Percentiles rank a stretch among this genome's conserved stretches.
Evolutionary conservation across 768 basidiomycete species (phyloP).

Genomic region (Mycena galopus): DNA sequence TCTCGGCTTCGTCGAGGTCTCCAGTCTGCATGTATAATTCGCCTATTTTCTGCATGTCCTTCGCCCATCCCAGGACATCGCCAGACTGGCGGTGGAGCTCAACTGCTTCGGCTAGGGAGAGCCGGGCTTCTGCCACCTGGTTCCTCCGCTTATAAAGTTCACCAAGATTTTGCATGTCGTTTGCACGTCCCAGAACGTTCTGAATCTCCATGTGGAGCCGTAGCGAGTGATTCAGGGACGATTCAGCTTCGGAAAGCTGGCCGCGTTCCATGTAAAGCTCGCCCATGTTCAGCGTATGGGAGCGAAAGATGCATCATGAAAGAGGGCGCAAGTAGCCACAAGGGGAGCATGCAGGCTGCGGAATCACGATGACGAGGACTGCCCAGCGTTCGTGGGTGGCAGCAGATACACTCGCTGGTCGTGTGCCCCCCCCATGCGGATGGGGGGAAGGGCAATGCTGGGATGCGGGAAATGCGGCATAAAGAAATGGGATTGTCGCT

Average conservation of each 20-base stretch:
- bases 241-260: conserved; percentile 36
- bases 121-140: conserved; percentile 32
- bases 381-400: too few relatives aligned
- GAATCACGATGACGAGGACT: too few relatives aligned
- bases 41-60: conserved; percentile 32
- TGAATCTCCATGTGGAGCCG: conserved; percentile 35
- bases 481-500: too few relatives aligned
- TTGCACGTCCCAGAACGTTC: conserved; percentile 34
- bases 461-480: too few relatives aligned
- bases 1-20: conserved; percentile 20
- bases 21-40: conserved; percentile 16
- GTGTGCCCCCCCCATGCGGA: too few relatives aligned
- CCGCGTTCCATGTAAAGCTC: conserved; percentile 32
- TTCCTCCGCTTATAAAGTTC: conserved; percentile 27
- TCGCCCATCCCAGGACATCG: conserved; percentile 28
- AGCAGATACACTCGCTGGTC: too few relatives aligned
- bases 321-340: too few relatives aligned
- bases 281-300: conserved; percentile 29
- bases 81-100: conserved; percentile 36
- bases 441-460: too few relatives aligned
- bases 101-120: conserved; percentile 31
- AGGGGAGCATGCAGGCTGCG: too few relatives aligned
- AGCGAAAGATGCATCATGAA: too few relatives aligned
- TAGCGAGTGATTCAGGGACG: conserved; percentile 30
- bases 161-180: conserved; percentile 34